Base-by-base conservation (phyloP, 805 yeast genomes). In the Metschnikowia lochheadii region DNA sequence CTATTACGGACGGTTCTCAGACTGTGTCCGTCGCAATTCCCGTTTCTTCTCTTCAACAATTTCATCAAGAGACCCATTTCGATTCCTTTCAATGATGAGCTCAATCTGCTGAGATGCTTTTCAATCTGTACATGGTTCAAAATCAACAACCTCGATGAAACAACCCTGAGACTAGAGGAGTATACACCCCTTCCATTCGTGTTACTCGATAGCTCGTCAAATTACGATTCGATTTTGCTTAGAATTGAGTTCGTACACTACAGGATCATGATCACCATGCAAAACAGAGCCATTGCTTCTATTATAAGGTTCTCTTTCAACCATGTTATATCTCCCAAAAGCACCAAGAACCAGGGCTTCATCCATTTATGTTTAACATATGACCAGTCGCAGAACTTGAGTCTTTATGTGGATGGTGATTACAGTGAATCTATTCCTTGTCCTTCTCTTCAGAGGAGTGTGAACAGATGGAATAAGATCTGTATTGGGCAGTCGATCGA, bases 361-460 rank as follows among this genome's bases (percentile, higher is more conserved):
- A 52, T 66, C 5, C 72, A 69, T 43, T 61, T 74, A 21, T 68
- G 62, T 7, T 58, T 73, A 34, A 72, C 76, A 1, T 73, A 66
- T 53, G 77, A 74, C 51, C 54, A 52, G 11, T 65, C 62, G 53
- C 58, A 63, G 26, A 72, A 71, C 51, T 63, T 79, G 29, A 78
- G 73, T 52, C 60, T 81, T 6, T 79, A 61, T 57, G 62, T 81
- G 13, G 75, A 81, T 55, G 83, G 84, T 0, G 78, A 78, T 36
- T 75, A 74, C 49, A 66, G 71, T 35, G 77, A 75, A 50, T 68
- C 71, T 14, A 70, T 72, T 15, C 76, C 77, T 2, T 66, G 73
- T 46, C 68, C 75, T 1, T 63, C 66, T 5, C 50, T 67, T 3
- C 56, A 61, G 37, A 68, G 67, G 40, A 56, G 59, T 21, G 49